Base-by-base conservation (phyloP, 768 basidiomycete genomes). In the Kwoniella sp. region DNA sequence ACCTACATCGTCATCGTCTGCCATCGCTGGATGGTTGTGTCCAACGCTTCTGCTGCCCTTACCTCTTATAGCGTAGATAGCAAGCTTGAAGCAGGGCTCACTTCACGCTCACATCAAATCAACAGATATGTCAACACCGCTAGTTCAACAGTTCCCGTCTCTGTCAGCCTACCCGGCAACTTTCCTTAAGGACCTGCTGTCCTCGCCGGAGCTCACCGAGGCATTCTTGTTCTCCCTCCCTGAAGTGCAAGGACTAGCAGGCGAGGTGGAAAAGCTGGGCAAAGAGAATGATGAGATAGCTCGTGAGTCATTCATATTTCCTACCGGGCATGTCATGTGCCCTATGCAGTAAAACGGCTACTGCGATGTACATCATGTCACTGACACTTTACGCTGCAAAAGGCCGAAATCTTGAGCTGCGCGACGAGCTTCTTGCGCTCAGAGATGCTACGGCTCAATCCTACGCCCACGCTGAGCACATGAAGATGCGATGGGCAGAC, bases 211-310 rank as follows among this genome's bases (percentile, higher is more conserved):
- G 14, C 91, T 91, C 71, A 91, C 92, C 59, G 86, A 92, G 70
- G 87, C 91, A 7, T 78, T 87, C 56, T 85, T 98, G 58, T 86
- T 91, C 73, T 83, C 87, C 1, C 75, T 93, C 9, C 77, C 83
- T 2, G 78, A 79, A 23, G 88, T 93, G 33, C 85, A 85, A 65
- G 78, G 80, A 14, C 77, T 90, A 52, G 85, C 90, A 59, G 80
- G 82, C 55, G 81, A 83, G 0, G 87, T 91, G 63, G 78, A 85
- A 10, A 85, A 86, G 58, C 80, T 93, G 0, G 86, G 87, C 6
- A 77, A 80, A 71, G 88, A 89, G 31, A 95, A 96, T 62, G 86
- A 90, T 63, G 80, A 83, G 7, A 84, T 96, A 44, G 89, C 91
- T 11, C 79, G 90, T 92, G 64, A 62, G 89, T 55, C 19, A n/a